Evolutionary conservation across 768 basidiomycete genomes (phyloP).

Genomic region (Tylopilus felleus): DNA sequence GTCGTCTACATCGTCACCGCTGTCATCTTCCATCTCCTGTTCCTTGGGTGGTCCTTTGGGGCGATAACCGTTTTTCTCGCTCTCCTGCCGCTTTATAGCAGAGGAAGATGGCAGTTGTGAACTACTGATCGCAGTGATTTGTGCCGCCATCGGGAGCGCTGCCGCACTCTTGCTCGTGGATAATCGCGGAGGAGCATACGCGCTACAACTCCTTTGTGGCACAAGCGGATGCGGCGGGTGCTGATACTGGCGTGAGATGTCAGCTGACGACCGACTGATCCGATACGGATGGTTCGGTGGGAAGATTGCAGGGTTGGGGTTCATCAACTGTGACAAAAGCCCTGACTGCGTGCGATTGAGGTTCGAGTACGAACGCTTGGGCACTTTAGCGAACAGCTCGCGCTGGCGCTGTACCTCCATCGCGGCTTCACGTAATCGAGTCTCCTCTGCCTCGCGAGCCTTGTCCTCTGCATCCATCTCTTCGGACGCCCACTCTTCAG

Average conservation of each 20-base stretch:
- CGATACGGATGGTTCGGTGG: constrained; percentile 60
- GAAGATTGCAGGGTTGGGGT: constrained; percentile 63
- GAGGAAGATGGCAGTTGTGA: constrained; percentile 26
- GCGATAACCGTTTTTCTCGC: constrained; percentile 45
- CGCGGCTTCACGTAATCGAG: constrained; percentile 49
- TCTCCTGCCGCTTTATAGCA: constrained; percentile 25
- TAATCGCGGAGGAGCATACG: constrained; percentile 36
- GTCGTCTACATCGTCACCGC: constrained; percentile 48
- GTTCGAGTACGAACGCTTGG: constrained; percentile 60
- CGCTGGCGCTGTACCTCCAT: constrained; percentile 60
- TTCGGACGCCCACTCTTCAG: constrained; percentile 63
- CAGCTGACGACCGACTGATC: constrained; percentile 45
- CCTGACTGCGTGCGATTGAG: constrained; percentile 53
- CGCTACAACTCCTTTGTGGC: constrained; percentile 29
- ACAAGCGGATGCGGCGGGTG: constrained; percentile 17
- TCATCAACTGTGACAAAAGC: constrained; percentile 64
- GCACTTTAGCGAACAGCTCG: constrained; percentile 70
- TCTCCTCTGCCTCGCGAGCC: constrained; percentile 29
- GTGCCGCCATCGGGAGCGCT: constrained; percentile 55
- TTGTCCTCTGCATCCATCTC: constrained; percentile 41
- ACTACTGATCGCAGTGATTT: constrained; percentile 38
- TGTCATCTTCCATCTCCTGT: constrained; percentile 66
- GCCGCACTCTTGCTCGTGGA: constrained; percentile 54
- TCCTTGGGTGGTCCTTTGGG: constrained; percentile 64
- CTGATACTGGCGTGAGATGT: constrained; percentile 36